Evolutionary conservation across 306 rosid genomes (phyloP).

Genomic region (Vigna angularis): DNA sequence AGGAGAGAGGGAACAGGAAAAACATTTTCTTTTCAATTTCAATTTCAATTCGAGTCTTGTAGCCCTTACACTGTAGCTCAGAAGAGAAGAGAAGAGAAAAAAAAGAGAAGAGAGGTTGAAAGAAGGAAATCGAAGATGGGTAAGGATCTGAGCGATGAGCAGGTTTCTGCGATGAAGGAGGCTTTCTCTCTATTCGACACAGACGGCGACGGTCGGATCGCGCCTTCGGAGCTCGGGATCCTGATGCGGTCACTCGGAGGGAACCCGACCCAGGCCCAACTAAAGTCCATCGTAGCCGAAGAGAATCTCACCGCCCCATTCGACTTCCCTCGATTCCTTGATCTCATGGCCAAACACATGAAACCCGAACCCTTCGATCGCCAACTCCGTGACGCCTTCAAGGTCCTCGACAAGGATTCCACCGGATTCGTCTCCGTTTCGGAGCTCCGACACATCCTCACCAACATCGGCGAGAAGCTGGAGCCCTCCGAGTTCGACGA

Average conservation of each 20-base stretch:
- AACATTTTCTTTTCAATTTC: constrained; percentile 6
- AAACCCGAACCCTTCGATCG: constrained; percentile 97
- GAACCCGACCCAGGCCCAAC: constrained; percentile 97
- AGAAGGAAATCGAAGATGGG: constrained; percentile 57
- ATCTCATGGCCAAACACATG: constrained; percentile 93
- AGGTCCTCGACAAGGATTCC: constrained; percentile 89
- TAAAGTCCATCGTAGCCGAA: constrained; percentile 79
- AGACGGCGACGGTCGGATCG: constrained; percentile 87
- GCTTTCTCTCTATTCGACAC: constrained; percentile 95
- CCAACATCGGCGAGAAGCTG: constrained; percentile 96
- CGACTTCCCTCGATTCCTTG: constrained; percentile 84
- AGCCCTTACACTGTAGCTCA: too few species aligned
- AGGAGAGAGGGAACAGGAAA: not conserved
- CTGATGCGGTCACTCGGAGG: constrained; percentile 98
- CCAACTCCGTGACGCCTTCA: constrained; percentile 93
- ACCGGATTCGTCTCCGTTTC: constrained; percentile 82
- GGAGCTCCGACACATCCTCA: constrained; percentile 93
- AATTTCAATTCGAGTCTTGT: constrained; percentile 22
- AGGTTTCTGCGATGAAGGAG: constrained; percentile 89
- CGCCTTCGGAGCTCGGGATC: constrained; percentile 97
- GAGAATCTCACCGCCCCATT: constrained; percentile 84
- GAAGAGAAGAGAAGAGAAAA: not conserved
- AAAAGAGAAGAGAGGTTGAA: not conserved
- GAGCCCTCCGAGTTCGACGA: constrained; percentile 96
- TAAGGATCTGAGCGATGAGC: constrained; percentile 92